phyloP scores from a whole-genome alignment of 148 eudicot genomes.

The Camellia sinensis region DNA sequence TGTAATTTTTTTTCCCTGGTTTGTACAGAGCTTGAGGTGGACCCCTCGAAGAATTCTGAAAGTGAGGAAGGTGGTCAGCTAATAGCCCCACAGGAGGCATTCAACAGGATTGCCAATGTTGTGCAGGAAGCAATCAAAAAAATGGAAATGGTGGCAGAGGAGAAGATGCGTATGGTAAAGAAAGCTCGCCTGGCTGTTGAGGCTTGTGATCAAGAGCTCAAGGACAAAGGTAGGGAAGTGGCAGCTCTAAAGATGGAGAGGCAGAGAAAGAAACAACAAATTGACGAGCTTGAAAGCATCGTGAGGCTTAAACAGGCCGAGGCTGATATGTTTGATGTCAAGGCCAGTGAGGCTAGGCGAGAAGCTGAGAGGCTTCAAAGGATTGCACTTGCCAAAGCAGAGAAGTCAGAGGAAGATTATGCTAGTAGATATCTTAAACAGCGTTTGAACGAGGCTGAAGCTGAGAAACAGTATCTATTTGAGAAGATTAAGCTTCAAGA shows the following conservation, averaged over 20 bases:
- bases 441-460: slow-evolving; percentile 59
- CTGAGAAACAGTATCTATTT: slow-evolving; percentile 60
- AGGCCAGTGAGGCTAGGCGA: slow-evolving; percentile 63
- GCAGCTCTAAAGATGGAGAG: slow-evolving; percentile 51
- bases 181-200: slow-evolving; percentile 66
- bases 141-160: slow-evolving; percentile 71
- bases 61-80: slow-evolving; percentile 42
- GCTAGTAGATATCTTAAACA: slow-evolving; percentile 60
- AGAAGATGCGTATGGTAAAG: slow-evolving; percentile 53
- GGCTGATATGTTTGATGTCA: slow-evolving; percentile 69
- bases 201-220: slow-evolving; percentile 62
- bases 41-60: slow-evolving; percentile 40
- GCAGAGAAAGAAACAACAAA: slow-evolving; percentile 62
- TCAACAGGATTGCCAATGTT: slow-evolving; percentile 59
- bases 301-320: slow-evolving; percentile 70
- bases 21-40: slow-evolving; percentile 47
- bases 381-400: slow-evolving; percentile 54
- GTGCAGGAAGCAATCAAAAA: slow-evolving; percentile 65
- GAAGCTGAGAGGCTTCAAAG: slow-evolving; percentile 65
- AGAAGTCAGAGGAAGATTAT: slow-evolving; percentile 57
- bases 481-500: slow-evolving; percentile 63
- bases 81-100: slow-evolving; percentile 67
- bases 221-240: slow-evolving; percentile 58
- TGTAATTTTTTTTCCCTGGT: not conserved
- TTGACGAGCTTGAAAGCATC: slow-evolving; percentile 60